Percentiles rank a stretch among this genome's conserved stretches.
Conservation (phyloP, 257 asterid genomes). For the Ajuga chamaepitys region DNA sequence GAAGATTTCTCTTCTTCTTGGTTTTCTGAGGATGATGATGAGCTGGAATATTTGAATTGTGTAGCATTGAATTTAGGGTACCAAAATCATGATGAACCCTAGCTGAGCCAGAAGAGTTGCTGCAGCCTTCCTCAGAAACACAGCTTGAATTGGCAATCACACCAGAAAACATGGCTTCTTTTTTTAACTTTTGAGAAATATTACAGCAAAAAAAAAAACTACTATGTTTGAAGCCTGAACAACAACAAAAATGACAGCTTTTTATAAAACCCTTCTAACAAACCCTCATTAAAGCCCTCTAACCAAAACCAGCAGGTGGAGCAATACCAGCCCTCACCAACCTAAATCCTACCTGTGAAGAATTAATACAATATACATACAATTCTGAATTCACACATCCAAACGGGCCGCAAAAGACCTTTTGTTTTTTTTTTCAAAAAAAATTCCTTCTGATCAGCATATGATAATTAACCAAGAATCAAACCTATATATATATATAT, state of each 20-base stretch:
- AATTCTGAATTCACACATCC: constrained; percentile 15
- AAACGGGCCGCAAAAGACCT: constrained; percentile 11
- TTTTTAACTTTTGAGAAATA: background rate
- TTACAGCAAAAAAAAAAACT: background rate
- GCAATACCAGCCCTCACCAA: constrained; percentile 20
- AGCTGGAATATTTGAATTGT: constrained; percentile 14
- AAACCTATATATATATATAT: too few species aligned
- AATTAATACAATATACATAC: constrained; percentile 22
- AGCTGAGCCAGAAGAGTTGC: constrained; percentile 35
- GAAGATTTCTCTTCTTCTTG: constrained; percentile 81
- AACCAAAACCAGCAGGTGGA: constrained; percentile 34
- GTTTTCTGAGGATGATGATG: constrained; percentile 27
- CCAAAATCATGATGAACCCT: constrained; percentile 48
- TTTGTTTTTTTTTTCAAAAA: background rate
- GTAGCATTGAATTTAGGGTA: constrained; percentile 35
- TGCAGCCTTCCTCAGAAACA: constrained; percentile 45
- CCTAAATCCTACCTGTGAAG: constrained; percentile 29
- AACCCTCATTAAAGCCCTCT: constrained; percentile 39
- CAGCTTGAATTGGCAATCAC: constrained; percentile 36
- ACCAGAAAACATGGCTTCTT: constrained; percentile 37
- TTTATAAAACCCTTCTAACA: constrained; percentile 21
- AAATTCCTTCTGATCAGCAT: background rate
- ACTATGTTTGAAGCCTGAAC: background rate
- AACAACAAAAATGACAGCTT: background rate
- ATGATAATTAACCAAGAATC: too few species aligned